A percentile compares a stretch with the other conserved stretches of the same genome.
Evolutionary conservation across 2,329 filamentous ascomycete species (phyloP).

Genomic region (Orbilia ellipsospora): DNA sequence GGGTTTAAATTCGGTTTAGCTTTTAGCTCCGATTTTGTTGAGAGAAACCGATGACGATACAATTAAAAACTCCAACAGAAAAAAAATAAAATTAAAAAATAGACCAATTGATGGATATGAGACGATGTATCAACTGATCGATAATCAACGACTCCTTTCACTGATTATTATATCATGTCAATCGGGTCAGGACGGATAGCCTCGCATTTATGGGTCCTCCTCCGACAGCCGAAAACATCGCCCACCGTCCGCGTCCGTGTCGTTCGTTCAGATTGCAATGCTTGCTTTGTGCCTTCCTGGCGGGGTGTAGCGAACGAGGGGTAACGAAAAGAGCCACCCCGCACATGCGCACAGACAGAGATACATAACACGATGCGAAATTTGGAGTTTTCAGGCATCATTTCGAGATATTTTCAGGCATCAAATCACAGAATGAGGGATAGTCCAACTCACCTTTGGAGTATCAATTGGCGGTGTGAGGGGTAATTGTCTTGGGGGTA

Average conservation of each 20-base stretch:
- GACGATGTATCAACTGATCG: background rate
- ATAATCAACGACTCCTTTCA: background rate
- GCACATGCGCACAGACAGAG: background rate
- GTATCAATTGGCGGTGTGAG: background rate
- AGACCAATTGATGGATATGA: too few species aligned
- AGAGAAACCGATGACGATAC: too few species aligned
- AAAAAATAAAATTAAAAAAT: too few species aligned
- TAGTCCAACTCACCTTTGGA: slow-evolving; percentile 10
- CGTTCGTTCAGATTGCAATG: background rate
- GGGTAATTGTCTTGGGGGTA: background rate
- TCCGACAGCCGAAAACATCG: slow-evolving; percentile 16
- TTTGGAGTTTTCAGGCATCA: too few species aligned
- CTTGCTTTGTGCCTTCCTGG: slow-evolving; percentile 3
- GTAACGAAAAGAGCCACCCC: slow-evolving; percentile 6
- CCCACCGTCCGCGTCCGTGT: slow-evolving; percentile 1
- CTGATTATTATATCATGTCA: background rate
- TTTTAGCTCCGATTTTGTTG: too few species aligned
- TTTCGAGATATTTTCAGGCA: background rate
- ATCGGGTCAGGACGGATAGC: slow-evolving; percentile 4
- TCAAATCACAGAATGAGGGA: background rate
- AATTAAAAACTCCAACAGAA: too few species aligned
- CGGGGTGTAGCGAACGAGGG: slow-evolving; percentile 27
- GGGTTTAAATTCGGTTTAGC: too few species aligned
- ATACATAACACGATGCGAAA: too few species aligned
- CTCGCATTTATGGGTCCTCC: background rate